phyloP scores from a whole-genome alignment of 306 rosid genomes.

The Astragalus membranaceus region DNA sequence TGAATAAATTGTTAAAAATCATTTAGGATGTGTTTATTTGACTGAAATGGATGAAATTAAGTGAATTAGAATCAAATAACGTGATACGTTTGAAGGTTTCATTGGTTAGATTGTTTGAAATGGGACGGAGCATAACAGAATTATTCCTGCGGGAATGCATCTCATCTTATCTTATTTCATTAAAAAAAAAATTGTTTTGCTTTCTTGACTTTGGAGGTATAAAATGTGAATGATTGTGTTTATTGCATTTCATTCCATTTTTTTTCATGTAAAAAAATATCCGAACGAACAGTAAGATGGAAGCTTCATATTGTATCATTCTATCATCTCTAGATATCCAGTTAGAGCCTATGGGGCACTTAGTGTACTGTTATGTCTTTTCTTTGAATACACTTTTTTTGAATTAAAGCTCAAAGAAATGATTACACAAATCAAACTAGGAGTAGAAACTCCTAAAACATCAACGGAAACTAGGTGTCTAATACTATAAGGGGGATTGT shows the following conservation, averaged over 20 bases:
- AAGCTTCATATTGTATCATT: not conserved
- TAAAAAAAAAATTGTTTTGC: not conserved
- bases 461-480: too few species aligned
- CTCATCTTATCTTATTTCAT: not conserved
- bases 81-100: not conserved
- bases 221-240: not conserved
- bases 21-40: not conserved
- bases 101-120: not conserved
- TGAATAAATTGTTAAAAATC: not conserved
- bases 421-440: too few species aligned
- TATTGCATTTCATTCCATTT: not conserved
- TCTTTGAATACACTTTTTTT: not conserved
- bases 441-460: too few species aligned
- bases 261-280: not conserved
- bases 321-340: not conserved
- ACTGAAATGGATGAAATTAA: not conserved
- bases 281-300: not conserved
- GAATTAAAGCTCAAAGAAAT: not conserved
- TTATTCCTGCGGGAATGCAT: not conserved
- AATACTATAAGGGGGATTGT: too few species aligned
- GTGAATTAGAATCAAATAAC: not conserved
- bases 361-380: not conserved
- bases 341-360: not conserved
- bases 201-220: not conserved
- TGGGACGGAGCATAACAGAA: not conserved